Percentiles rank a stretch among this genome's conserved stretches.
phyloP scores from a whole-genome alignment of 2,329 filamentous ascomycete genomes.

The Colletotrichum phormii region DNA sequence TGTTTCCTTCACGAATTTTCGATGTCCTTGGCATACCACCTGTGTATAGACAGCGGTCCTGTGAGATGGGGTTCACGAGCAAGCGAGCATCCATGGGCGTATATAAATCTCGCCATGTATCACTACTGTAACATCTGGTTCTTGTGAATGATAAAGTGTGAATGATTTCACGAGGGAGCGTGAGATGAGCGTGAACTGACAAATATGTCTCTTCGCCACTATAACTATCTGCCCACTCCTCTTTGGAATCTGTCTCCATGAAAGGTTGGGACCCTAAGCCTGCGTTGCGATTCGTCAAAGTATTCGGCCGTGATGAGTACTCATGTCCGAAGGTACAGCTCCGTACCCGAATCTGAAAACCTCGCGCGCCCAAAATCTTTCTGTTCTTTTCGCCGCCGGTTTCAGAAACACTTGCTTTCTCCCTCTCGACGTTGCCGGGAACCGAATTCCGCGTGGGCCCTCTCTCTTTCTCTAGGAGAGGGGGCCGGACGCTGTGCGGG shows the following conservation, averaged over 20 bases:
- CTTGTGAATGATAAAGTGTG: neutral
- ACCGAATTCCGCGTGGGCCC: neutral
- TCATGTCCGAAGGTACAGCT: neutral
- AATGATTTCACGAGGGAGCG: neutral
- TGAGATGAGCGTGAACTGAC: neutral
- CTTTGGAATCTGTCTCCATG: neutral
- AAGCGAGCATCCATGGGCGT: conserved; percentile 6
- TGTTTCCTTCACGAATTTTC: neutral
- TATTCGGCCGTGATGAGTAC: neutral
- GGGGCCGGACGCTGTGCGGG: neutral
- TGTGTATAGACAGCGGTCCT: neutral
- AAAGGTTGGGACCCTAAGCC: neutral
- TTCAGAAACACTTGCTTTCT: neutral
- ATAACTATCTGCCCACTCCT: neutral
- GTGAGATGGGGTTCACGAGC: neutral
- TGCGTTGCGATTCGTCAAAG: neutral
- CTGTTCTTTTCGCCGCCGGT: neutral
- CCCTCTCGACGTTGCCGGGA: neutral
- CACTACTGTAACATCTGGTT: neutral
- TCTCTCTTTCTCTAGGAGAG: neutral
- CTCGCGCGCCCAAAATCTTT: neutral
- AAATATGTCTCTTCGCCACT: neutral
- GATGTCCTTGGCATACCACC: neutral
- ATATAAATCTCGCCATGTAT: neutral
- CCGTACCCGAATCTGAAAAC: neutral